Evolutionary conservation across 768 basidiomycete species (phyloP).

Genomic region (Scleroderma bovista): DNA sequence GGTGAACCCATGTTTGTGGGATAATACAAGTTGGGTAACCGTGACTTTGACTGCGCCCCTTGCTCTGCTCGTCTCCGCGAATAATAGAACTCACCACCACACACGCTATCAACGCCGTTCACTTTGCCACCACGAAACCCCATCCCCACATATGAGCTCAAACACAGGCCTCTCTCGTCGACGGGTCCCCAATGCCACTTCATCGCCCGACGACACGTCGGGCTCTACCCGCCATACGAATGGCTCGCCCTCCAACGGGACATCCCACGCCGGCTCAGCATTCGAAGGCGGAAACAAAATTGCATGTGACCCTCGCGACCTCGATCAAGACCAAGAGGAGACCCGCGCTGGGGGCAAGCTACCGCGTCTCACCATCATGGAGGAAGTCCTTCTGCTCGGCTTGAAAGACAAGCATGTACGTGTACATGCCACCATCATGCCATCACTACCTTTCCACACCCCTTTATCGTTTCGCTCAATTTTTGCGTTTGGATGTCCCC

Average conservation of each 20-base stretch:
- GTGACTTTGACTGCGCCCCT: no score
- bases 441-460: conserved; percentile 1
- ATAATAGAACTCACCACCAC: not conserved
- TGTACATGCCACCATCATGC: conserved; percentile 7
- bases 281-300: conserved; percentile 84
- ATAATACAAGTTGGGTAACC: no score
- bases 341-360: conserved; percentile 62
- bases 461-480: conserved; percentile 2
- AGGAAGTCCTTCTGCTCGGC: conserved; percentile 90
- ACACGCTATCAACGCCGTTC: not conserved
- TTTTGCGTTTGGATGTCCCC: conserved; percentile 13
- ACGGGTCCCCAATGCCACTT: conserved; percentile 43
- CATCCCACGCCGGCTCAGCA: conserved; percentile 70
- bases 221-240: conserved; percentile 24
- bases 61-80: no score
- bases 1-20: no score
- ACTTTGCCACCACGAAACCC: conserved; percentile 15
- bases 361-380: conserved; percentile 91
- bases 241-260: conserved; percentile 25
- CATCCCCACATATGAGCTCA: conserved; percentile 44
- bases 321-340: conserved; percentile 66
- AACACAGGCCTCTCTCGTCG: conserved; percentile 52
- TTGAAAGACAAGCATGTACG: conserved; percentile 93
- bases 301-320: conserved; percentile 90
- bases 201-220: conserved; percentile 35